Percentiles rank a stretch among this genome's conserved stretches.
Conservation (phyloP, 2,329 filamentous ascomycete genomes). For the Xylaria sp. region DNA sequence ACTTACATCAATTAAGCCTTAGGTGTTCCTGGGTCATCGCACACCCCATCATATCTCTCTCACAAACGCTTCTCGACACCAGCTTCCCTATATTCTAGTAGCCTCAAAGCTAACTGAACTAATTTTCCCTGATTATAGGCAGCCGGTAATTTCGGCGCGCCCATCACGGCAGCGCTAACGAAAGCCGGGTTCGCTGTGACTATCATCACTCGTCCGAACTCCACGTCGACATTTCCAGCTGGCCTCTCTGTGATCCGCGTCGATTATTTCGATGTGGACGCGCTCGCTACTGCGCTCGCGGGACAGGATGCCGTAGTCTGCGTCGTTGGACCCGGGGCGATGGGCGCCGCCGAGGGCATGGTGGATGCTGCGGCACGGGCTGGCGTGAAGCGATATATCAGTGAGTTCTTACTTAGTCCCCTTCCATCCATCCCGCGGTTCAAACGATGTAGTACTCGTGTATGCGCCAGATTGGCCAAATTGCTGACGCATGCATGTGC, state of each 20-base stretch:
- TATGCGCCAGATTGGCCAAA: background rate
- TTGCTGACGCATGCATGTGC: background rate
- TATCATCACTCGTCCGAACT: conserved; percentile 42
- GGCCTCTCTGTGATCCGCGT: conserved; percentile 39
- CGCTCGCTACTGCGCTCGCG: conserved; percentile 39
- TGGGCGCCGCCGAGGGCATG: conserved; percentile 41
- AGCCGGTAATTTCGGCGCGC: conserved; percentile 46
- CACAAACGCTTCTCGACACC: background rate
- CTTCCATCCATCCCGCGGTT: background rate
- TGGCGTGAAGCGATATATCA: conserved; percentile 49
- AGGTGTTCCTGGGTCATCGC: background rate
- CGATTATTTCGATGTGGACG: conserved; percentile 40
- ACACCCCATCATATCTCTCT: background rate
- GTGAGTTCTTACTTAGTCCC: conserved; percentile 18
- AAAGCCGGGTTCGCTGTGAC: conserved; percentile 44
- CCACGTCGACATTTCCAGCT: conserved; percentile 40
- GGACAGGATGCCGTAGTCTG: conserved; percentile 49
- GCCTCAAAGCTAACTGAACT: background rate
- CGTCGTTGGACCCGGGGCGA: conserved; percentile 42
- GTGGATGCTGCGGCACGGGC: conserved; percentile 48
- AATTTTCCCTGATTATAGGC: conserved; percentile 35
- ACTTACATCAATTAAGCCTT: background rate
- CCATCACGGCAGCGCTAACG: conserved; percentile 44
- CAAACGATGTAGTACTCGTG: no score
- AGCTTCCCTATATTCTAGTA: background rate